Percentiles rank a stretch among this genome's conserved stretches.
phyloP scores from a whole-genome alignment of 257 asterid genomes.

The Ocimum tenuiflorum region DNA sequence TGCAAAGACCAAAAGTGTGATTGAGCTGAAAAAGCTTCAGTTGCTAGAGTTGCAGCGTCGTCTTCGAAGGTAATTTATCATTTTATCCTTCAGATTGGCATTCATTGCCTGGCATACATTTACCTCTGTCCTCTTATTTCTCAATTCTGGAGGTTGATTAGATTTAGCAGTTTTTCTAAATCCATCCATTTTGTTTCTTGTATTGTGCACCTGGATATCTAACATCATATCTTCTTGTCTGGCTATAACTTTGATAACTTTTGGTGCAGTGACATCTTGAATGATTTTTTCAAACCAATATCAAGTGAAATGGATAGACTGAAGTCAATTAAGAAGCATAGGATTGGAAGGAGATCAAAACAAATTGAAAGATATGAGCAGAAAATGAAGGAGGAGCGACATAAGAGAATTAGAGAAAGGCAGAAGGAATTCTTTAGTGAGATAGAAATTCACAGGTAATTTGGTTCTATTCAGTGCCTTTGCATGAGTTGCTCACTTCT shows the following conservation, averaged over 20 bases:
- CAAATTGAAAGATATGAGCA: conserved; percentile 92
- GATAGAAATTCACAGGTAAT: conserved; percentile 90
- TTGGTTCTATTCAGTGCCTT: conserved; percentile 8
- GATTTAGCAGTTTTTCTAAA: neutral
- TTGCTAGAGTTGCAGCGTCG: conserved; percentile 87
- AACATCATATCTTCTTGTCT: conserved; percentile 14
- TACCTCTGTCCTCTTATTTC: neutral
- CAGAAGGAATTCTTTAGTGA: conserved; percentile 97
- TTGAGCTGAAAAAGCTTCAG: conserved; percentile 94
- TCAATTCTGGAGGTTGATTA: too few relatives aligned
- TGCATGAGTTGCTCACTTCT: conserved; percentile 4
- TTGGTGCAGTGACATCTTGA: conserved; percentile 71
- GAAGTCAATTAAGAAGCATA: conserved; percentile 78
- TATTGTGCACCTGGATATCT: neutral
- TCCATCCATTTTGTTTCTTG: conserved; percentile 12
- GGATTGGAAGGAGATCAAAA: conserved; percentile 97
- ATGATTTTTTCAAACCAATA: conserved; percentile 79
- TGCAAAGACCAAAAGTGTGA: conserved; percentile 93
- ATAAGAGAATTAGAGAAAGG: conserved; percentile 83
- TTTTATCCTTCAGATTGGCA: conserved; percentile 13
- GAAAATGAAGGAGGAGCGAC: conserved; percentile 99
- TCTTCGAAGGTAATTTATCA: conserved; percentile 62
- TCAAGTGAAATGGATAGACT: conserved; percentile 73
- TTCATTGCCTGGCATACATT: conserved; percentile 3
- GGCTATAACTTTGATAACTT: conserved; percentile 13